Evolutionary conservation across 2,329 filamentous ascomycete species (phyloP).

Genomic region (Aspergillus niger): DNA sequence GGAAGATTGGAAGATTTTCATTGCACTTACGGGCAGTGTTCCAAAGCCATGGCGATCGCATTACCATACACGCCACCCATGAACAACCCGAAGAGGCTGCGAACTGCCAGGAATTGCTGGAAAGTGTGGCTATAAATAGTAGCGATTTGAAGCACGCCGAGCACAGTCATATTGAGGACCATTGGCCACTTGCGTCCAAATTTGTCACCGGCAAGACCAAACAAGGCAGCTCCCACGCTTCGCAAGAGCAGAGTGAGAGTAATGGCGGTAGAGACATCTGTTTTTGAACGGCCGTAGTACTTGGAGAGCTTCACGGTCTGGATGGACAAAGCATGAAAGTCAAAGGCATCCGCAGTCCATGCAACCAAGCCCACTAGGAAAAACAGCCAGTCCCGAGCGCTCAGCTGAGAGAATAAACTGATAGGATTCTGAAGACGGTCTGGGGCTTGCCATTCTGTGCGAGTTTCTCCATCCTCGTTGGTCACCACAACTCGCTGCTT

Average conservation of each 20-base stretch:
- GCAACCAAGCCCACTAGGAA: constrained; percentile 72
- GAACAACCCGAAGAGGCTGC: constrained; percentile 73
- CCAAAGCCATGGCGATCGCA: constrained; percentile 74
- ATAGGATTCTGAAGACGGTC: constrained; percentile 70
- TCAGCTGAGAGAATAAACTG: constrained; percentile 65
- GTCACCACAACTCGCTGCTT: constrained; percentile 66
- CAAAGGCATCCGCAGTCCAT: constrained; percentile 82
- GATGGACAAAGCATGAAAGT: constrained; percentile 79
- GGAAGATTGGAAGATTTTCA: no score
- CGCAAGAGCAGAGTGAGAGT: constrained; percentile 70
- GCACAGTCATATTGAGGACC: constrained; percentile 75
- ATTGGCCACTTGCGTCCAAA: constrained; percentile 81
- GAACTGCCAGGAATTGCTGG: constrained; percentile 71
- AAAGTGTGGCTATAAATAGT: constrained; percentile 77
- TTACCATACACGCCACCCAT: constrained; percentile 83
- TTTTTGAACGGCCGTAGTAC: constrained; percentile 62
- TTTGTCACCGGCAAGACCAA: constrained; percentile 75
- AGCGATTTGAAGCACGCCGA: constrained; percentile 70
- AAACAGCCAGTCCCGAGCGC: constrained; percentile 70
- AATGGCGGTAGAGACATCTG: constrained; percentile 67
- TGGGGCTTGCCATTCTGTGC: constrained; percentile 68
- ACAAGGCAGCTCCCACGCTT: constrained; percentile 72
- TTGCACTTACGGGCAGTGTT: constrained; percentile 61
- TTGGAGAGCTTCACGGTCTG: constrained; percentile 70
- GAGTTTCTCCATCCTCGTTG: constrained; percentile 61